Base-by-base conservation (phyloP, 1,284 basidiomycete species). In the Cutaneotrichosporon cyanovorans region DNA sequence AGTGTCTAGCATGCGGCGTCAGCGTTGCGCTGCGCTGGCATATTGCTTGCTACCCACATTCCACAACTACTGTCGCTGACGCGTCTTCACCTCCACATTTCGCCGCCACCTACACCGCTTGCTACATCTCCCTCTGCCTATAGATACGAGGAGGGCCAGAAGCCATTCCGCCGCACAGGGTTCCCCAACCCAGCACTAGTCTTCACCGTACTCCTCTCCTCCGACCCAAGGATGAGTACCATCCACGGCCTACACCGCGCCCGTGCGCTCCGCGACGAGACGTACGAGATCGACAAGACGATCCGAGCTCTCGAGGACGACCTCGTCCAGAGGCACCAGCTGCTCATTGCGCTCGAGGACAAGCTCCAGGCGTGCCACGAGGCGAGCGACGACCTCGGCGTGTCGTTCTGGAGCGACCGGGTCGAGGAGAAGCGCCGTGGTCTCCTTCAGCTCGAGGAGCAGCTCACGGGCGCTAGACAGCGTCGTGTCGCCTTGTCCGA, bases 191-290 rank as follows among this genome's bases (percentile, higher is more conserved):
- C 69, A 4, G 62, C 61, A 8, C 52, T 72, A 30, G 60, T 61
- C 32, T 67, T 72, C 53, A 69, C 68, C 40, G 63, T 71, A 19
- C 59, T 71, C 16, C 58, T 68, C 18, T 53, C 63, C 4, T 69
- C 68, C 15, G 70, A 72, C 53, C 55, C 66, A 10, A 56, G 67
- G 19, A 62, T 72, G 38, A 53, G 58, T 36, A 40, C 46, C 14
- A 67, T 68, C 16, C 67, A 63, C 54, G 57, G 58, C 33, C 67
- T 58, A 40, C 70, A 72, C 55, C 62, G 60, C 23, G 62, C 63
- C 23, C 50, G 50, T 37, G 42, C 38, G 30, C 59, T 66, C 30
- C 57, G 62, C 33, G 50, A 49, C 14, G 51, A 64, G 10, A 37
- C 51, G 8, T 45, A 37, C 30, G 53, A 59, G 28, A 51, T 66